phyloP scores from a whole-genome alignment of 164 flowering plant species.

The Saururus chinensis region DNA sequence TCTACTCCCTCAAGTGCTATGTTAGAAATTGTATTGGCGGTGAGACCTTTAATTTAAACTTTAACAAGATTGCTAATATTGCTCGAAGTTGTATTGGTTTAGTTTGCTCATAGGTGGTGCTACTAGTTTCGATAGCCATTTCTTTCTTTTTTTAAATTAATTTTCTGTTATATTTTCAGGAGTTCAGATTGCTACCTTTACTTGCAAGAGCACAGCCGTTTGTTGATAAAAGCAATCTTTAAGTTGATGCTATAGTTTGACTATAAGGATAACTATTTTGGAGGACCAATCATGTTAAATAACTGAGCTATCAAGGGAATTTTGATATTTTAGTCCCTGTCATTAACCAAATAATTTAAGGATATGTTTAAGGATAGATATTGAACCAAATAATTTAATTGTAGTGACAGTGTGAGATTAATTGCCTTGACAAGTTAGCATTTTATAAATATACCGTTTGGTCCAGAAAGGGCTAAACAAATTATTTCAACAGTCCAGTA shows the following conservation, averaged over 20 bases:
- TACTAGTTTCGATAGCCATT: too few relatives aligned
- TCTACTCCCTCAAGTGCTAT: not conserved
- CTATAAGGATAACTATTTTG: not conserved
- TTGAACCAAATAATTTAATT: too few relatives aligned
- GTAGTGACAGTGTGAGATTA: too few relatives aligned
- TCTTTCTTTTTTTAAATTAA: not conserved
- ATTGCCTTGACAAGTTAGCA: too few relatives aligned
- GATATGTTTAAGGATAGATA: too few relatives aligned
- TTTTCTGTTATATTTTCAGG: conserved; percentile 26
- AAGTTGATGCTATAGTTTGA: conserved; percentile 15
- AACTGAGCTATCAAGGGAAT: not conserved
- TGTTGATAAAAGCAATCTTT: conserved; percentile 50
- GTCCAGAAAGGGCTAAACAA: too few relatives aligned
- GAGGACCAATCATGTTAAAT: not conserved
- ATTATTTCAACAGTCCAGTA: too few relatives aligned
- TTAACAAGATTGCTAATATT: not conserved
- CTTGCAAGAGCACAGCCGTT: conserved; percentile 76
- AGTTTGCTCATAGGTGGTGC: not conserved
- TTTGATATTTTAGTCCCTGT: not conserved
- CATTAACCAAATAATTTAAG: not conserved
- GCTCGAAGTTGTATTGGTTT: not conserved
- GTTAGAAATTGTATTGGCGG: not conserved
- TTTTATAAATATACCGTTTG: too few relatives aligned
- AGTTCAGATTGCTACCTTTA: conserved; percentile 75
- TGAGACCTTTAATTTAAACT: not conserved